Base-by-base conservation (phyloP, 2,329 filamentous ascomycete species). In the Neodidymelliopsis sp. region DNA sequence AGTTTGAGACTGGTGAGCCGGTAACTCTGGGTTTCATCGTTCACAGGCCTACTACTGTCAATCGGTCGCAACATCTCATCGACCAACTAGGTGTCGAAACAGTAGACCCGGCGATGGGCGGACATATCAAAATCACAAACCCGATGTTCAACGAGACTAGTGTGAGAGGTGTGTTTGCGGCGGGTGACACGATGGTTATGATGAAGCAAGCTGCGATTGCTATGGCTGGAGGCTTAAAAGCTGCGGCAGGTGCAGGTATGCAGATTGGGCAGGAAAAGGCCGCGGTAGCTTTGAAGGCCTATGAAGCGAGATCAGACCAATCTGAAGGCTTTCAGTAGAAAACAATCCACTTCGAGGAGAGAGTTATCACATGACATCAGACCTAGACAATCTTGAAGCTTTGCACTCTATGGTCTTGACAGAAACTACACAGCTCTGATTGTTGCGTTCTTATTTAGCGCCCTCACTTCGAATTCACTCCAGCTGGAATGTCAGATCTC, bases 141-240 rank as follows among this genome's bases (percentile, higher is more conserved):
- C 54, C 62, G 2, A 79, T 80, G 25, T 80, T 82, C 57, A 72
- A 77, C 29, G 72, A 77, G 61, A 82, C 81, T 3, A 80, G 64
- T 43, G 74, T 82, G 0, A 64, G 68, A 2, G 82, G 82, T 0
- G 77, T 81, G 2, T 83, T 80, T 66, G 81, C 81, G 0, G 79
- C 72, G 1, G 83, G 83, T 0, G 82, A 86, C 64, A 70, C 63
- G 1, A 67, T 66, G 60, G 49, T 53, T 0, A 40, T 59, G 53
- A 65, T 71, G 59, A 70, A 71, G 54, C 66, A 69, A 38, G 65
- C 57, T n/a, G 57, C 56, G 6, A 47, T 69, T 36, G 61, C 67
- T 0, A 66, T 69, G 65, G 56, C 57, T 1, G 63, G 68, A 13
- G 67, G 66, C 0, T 23, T 68, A 16, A 67, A 66, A 37, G 66